phyloP scores from a whole-genome alignment of 441 rosid genomes.

The Corymbia citriodora region DNA sequence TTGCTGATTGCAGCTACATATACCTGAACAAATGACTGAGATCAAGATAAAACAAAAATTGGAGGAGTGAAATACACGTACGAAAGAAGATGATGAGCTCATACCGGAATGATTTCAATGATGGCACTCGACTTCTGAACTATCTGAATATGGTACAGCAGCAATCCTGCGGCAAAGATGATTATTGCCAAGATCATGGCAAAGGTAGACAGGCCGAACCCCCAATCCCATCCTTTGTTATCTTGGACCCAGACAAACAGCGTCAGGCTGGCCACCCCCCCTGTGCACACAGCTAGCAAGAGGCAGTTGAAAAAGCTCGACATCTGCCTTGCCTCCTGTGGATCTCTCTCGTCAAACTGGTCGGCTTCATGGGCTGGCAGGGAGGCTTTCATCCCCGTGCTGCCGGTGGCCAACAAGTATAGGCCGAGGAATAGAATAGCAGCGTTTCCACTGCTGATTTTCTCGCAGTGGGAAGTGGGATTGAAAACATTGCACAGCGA shows the following conservation, averaged over 20 bases:
- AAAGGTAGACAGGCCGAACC: conserved; percentile 25
- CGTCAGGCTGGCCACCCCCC: conserved; percentile 39
- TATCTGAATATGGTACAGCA: conserved; percentile 32
- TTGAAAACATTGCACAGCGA: conserved; percentile 31
- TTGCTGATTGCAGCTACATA: conserved; percentile 46
- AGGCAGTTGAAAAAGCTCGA: conserved; percentile 50
- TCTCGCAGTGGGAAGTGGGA: conserved; percentile 21
- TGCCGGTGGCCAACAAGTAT: conserved; percentile 46
- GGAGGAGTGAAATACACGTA: not conserved
- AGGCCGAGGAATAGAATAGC: conserved; percentile 34
- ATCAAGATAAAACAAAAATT: not conserved
- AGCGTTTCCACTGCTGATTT: conserved; percentile 24
- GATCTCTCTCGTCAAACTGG: conserved; percentile 46
- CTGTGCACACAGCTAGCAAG: conserved; percentile 26
- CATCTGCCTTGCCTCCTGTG: conserved; percentile 34
- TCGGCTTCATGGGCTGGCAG: conserved; percentile 52
- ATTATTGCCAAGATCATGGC: conserved; percentile 33
- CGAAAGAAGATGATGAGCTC: not conserved
- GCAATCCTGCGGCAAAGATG: conserved; percentile 29
- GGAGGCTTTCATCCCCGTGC: conserved; percentile 41
- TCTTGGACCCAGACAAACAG: conserved; percentile 50
- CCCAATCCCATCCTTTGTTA: conserved; percentile 55
- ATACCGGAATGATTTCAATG: conserved; percentile 41
- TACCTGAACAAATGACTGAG: conserved; percentile 20
- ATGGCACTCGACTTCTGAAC: conserved; percentile 28